Base-by-base conservation (phyloP, 1,139 yeast species). In the Sugiyamaella novakii region DNA sequence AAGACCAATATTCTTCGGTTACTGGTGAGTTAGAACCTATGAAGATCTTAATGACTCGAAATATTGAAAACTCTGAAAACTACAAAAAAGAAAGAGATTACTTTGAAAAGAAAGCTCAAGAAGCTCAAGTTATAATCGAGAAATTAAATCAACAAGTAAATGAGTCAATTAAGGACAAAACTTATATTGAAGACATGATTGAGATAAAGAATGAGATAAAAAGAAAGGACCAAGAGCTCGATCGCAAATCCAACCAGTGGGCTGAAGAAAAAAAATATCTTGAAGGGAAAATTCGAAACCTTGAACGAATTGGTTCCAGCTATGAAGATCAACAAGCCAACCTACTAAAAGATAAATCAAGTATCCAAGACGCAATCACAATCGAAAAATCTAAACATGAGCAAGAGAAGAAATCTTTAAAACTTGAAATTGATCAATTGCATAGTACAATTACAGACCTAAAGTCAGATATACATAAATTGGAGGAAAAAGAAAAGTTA, bases 361-460 rank as follows among this genome's bases (percentile, higher is more conserved):
- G 53, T 43, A 41, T 50, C 25, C 50, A 54, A 27, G 53, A 51
- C 11, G 53, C 54, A 7, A 43, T 55, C 18, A 50, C 51, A 14
- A 49, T 52, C 8, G 62, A 58, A 35, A 54, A 54, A 46, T 46
- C 47, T 18, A 57, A 51, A 36, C 58, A 52, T 28, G 46, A 42
- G 31, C 53, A 53, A 29, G 49, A 39, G 45, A 50, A 50, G 43
- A 47, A 48, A 35, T 43, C 54, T 6, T 53, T 62, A 37, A 54
- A 59, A 30, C 40, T 47, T 10, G 61, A 58, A 43, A 52, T 61
- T 19, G 48, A 49, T 18, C 53, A 53, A 8, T 46, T 56, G 31
- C 55, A 52, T 21, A 35, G 54, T 2, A 54, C 49, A 14, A 41
- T 62, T 11, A 64, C 61, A 11, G 53, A 54, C n/a, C 39, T 51